These are phyloP conservation scores for Podospora didyma DNA, from an alignment of 495 filamentous ascomycete genomes.

Conservation along the genomic window DNA sequence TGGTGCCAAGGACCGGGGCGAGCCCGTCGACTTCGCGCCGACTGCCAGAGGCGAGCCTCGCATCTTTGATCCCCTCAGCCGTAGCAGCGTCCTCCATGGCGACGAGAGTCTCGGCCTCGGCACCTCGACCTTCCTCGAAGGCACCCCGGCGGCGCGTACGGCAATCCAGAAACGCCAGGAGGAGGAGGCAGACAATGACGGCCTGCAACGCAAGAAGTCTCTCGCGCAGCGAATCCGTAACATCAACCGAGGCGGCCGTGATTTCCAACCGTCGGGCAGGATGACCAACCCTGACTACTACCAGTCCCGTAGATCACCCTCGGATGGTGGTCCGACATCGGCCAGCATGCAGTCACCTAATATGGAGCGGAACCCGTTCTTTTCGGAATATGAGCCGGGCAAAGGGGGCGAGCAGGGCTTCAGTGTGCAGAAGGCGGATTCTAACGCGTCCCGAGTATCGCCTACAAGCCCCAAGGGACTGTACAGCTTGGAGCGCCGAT, in stretches of 20 bases:
- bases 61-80: constrained; percentile 47
- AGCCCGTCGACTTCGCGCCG: background rate
- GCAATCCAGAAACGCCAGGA: constrained; percentile 76
- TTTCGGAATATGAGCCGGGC: constrained; percentile 62
- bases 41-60: constrained; percentile 35
- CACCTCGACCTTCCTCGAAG: constrained; percentile 93
- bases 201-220: constrained; percentile 86
- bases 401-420: constrained; percentile 40
- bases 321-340: constrained; percentile 59
- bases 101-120: constrained; percentile 81
- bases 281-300: constrained; percentile 47
- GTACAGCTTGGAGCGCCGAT: constrained; percentile 58
- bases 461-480: constrained; percentile 59
- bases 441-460: constrained; percentile 42
- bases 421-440: constrained; percentile 37
- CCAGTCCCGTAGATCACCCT: constrained; percentile 36
- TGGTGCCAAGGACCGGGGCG: constrained; percentile 25
- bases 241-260: constrained; percentile 54
- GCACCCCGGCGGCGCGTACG: constrained; percentile 78
- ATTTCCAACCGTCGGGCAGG: constrained; percentile 48
- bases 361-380: constrained; percentile 75
- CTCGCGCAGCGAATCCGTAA: constrained; percentile 80
- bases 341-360: constrained; percentile 67
- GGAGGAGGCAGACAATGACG: constrained; percentile 57
- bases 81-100: constrained; percentile 72